These are phyloP conservation scores for Secale cereale DNA, from an alignment of 176 grass and related monocot species.

Conservation along the genomic window DNA sequence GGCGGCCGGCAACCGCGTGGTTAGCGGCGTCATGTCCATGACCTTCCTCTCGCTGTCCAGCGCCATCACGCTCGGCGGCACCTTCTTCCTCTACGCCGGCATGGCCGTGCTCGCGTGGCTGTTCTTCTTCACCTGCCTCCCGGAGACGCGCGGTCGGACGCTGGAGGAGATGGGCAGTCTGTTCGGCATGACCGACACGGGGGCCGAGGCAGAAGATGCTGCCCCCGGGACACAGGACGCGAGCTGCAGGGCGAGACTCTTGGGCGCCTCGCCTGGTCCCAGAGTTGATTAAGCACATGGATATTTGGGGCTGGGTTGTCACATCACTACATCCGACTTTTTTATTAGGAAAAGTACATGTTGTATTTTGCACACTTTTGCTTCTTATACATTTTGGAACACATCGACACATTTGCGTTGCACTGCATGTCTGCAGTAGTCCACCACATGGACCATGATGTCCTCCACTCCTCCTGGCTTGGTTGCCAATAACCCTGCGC, in stretches of 20 bases:
- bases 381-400: too few species aligned
- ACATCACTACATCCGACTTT: too few species aligned
- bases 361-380: too few species aligned
- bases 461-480: too few species aligned
- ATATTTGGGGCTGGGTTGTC: too few species aligned
- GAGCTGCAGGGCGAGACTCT: background rate
- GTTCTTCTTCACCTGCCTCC: slow-evolving; percentile 57
- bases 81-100: slow-evolving; percentile 71
- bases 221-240: background rate
- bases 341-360: too few species aligned
- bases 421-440: too few species aligned
- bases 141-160: slow-evolving; percentile 46
- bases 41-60: slow-evolving; percentile 66
- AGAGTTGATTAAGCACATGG: background rate
- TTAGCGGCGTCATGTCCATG: slow-evolving; percentile 49
- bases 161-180: slow-evolving; percentile 66
- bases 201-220: background rate
- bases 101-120: slow-evolving; percentile 22
- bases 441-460: too few species aligned
- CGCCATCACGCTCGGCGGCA: slow-evolving; percentile 61
- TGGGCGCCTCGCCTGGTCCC: background rate
- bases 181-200: slow-evolving; percentile 24
- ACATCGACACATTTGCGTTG: too few species aligned
- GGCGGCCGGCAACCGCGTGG: slow-evolving; percentile 51
- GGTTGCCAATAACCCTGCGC: too few species aligned